phyloP scores from a whole-genome alignment of 2,329 filamentous ascomycete species.

The Aspergillus eucalypticola region DNA sequence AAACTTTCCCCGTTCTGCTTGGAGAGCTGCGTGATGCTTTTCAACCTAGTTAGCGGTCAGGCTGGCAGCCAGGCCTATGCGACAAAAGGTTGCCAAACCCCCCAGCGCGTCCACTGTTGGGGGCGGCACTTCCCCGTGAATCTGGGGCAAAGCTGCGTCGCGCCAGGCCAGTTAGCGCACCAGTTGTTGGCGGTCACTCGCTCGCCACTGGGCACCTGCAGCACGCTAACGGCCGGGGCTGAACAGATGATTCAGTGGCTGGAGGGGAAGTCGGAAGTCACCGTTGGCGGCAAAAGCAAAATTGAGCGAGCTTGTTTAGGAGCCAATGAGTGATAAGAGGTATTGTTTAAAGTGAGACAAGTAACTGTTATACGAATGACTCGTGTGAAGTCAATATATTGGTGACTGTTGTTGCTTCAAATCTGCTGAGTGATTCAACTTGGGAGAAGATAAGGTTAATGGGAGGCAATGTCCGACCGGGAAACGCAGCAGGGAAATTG shows the following conservation, averaged over 20 bases:
- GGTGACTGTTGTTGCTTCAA: not conserved
- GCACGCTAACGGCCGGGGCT: not conserved
- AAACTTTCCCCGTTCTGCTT: not conserved
- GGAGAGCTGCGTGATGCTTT: not conserved
- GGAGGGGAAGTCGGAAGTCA: not conserved
- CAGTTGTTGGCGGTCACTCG: not conserved
- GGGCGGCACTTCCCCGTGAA: not conserved
- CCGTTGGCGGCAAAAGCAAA: not conserved
- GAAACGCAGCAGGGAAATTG: not conserved
- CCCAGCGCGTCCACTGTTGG: too few species aligned
- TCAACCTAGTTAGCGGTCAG: not conserved
- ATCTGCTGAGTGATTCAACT: not conserved
- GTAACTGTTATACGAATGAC: not conserved
- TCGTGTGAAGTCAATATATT: not conserved
- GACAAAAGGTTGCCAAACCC: not conserved
- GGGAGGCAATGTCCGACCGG: not conserved
- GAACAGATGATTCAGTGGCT: slow-evolving; percentile 3
- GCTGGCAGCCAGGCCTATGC: not conserved
- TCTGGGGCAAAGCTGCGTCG: slow-evolving; percentile 4
- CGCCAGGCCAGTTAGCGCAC: not conserved
- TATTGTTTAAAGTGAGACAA: not conserved
- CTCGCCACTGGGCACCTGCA: not conserved
- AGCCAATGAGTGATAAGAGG: not conserved
- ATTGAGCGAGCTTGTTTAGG: not conserved
- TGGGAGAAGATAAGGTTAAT: not conserved